Percentiles rank a stretch among this genome's conserved stretches.
These are phyloP conservation scores for Poa pratensis DNA, from an alignment of 176 grass and related monocot species.

Conservation along the genomic window DNA sequence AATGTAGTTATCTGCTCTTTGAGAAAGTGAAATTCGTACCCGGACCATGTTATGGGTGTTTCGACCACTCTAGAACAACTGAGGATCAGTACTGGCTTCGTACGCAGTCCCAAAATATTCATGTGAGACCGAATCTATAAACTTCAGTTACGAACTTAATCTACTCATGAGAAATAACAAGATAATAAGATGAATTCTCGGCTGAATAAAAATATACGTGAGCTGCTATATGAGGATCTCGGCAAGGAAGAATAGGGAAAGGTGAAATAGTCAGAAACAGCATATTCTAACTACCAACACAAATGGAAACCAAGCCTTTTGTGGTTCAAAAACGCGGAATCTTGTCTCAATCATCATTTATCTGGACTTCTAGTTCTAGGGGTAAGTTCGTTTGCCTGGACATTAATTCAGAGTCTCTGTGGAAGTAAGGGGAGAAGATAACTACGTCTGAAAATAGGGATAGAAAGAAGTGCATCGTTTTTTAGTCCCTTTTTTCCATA, in stretches of 20 bases:
- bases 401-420: background rate
- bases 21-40: slow-evolving; percentile 1
- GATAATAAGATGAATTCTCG: background rate
- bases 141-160: background rate
- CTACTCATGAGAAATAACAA: too few species aligned
- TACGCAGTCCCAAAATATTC: background rate
- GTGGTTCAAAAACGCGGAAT: background rate
- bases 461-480: too few species aligned
- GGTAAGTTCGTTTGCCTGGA: background rate
- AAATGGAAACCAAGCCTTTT: background rate
- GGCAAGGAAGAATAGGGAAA: background rate
- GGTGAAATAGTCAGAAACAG: background rate
- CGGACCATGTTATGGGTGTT: background rate
- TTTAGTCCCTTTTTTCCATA: too few species aligned
- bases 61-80: background rate
- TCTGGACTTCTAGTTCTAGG: background rate
- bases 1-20: background rate
- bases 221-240: background rate
- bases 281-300: slow-evolving; percentile 1
- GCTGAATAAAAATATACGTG: background rate
- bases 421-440: too few species aligned
- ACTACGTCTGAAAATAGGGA: too few species aligned
- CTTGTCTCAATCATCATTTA: background rate
- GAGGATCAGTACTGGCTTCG: background rate
- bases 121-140: background rate